Percentiles rank a stretch among this genome's conserved stretches.
phyloP scores from a whole-genome alignment of 2,329 filamentous ascomycete species.

The Cadophora gregata region DNA sequence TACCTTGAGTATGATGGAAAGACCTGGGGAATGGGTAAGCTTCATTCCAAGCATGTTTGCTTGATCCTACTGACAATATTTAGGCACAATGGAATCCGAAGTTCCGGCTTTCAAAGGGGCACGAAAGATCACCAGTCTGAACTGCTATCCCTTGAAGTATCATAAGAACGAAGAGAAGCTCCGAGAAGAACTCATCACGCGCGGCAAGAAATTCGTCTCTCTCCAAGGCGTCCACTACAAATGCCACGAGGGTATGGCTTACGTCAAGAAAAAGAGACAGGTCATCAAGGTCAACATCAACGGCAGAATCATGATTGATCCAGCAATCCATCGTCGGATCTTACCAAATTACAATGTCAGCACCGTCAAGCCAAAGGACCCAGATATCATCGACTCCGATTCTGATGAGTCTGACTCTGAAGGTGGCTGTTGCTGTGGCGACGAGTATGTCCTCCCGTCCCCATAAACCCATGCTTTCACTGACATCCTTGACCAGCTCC shows the following conservation, averaged over 20 bases:
- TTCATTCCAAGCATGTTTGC: neutral
- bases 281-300: conserved; percentile 84
- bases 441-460: conserved; percentile 36
- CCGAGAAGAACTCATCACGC: conserved; percentile 71
- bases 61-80: conserved; percentile 18
- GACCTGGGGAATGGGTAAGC: conserved; percentile 72
- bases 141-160: conserved; percentile 79
- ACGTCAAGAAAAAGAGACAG: conserved; percentile 79
- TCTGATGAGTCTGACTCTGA: conserved; percentile 53
- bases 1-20: conserved; percentile 93
- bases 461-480: neutral
- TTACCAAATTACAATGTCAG: conserved; percentile 86
- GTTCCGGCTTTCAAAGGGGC: conserved; percentile 80
- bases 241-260: conserved; percentile 83
- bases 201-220: conserved; percentile 83
- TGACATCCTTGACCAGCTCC: conserved; percentile 23
- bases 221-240: conserved; percentile 86
- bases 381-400: conserved; percentile 60
- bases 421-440: conserved; percentile 48
- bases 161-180: conserved; percentile 74
- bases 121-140: conserved; percentile 79
- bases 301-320: conserved; percentile 87
- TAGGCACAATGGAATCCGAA: conserved; percentile 65
- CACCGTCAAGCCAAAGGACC: conserved; percentile 73
- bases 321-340: conserved; percentile 79